Evolutionary conservation across 108 stramenopile genomes (phyloP).

Genomic region (Skeletonema marinoi): DNA sequence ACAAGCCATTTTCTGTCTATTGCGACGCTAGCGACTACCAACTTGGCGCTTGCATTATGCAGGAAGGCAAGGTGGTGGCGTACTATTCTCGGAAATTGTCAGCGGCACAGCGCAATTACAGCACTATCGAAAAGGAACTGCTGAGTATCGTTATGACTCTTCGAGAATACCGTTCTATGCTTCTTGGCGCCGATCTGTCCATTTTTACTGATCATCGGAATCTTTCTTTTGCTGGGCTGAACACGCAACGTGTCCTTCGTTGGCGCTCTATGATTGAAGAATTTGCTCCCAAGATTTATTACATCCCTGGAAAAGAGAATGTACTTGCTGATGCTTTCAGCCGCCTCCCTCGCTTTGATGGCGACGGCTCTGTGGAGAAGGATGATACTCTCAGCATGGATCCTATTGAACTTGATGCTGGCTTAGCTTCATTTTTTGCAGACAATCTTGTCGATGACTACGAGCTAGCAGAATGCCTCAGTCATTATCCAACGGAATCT

Average conservation of each 20-base stretch:
- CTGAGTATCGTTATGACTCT: conserved; percentile 3
- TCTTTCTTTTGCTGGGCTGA: conserved; percentile 8
- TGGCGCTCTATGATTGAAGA: conserved; percentile 45
- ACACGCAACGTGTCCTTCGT: conserved; percentile 31
- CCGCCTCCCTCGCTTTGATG: neutral
- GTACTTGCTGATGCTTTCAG: conserved; percentile 5
- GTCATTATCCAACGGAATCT: too few relatives aligned
- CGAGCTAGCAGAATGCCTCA: too few relatives aligned
- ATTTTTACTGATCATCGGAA: conserved; percentile 35
- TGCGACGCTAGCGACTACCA: conserved; percentile 29
- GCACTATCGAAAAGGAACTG: conserved; percentile 6
- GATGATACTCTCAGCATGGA: too few relatives aligned
- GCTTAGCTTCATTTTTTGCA: too few relatives aligned
- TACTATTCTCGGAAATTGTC: conserved; percentile 6
- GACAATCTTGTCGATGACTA: too few relatives aligned
- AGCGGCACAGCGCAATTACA: conserved; percentile 4
- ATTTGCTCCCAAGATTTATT: conserved; percentile 23
- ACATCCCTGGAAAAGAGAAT: conserved; percentile 12
- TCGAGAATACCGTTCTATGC: conserved; percentile 12
- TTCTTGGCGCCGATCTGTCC: neutral
- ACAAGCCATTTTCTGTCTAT: conserved; percentile 19
- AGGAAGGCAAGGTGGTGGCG: conserved; percentile 8
- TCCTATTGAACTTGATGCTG: too few relatives aligned
- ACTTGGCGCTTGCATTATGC: conserved; percentile 22
- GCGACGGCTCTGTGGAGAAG: too few relatives aligned